Evolutionary conservation across 2,329 filamentous ascomycete species (phyloP), one percentile per base, ranked within the genome.

Genomic region (Colletotrichum lentis): DNA sequence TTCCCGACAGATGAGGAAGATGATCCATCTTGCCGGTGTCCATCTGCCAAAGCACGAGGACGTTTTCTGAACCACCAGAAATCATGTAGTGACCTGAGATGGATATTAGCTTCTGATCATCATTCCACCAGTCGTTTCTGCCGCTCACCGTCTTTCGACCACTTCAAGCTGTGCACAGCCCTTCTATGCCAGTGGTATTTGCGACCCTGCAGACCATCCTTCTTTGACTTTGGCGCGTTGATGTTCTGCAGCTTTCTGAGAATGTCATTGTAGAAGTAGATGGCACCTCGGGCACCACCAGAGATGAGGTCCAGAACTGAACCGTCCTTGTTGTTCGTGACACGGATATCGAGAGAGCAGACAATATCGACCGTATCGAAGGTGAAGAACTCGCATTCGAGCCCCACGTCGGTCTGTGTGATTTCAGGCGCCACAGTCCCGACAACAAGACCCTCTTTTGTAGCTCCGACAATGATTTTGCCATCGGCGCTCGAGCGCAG

Each of bases 141-240:
- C 70, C 69, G 72, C 84, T 76, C 85, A 93, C 95, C 94, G 84
- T 99, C 96, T 72, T 85, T 84, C 16, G 96, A 97, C 92, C 94
- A 98, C 78, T 96, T 97, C 66, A 97, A 84, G 11, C 92, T 86
- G 73, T 91, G 90, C 10, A 97, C 94, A 56, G 90, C 88, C 73
- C 90, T 89, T 73, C 94, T 87, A 78, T 99, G 96, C 96, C 96
- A 99, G 77, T 98, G 96, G 61, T 94, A 83, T 71, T 90, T 91
- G 64, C 90, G 88, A 41, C 84, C 84, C 68, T 84, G 83, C 27
- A 88, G 76, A 22, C 86, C 83, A 47, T 86, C 78, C 72, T 82
- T 80, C 74, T 80, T 77, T 59, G 73, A 73, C 1, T 77, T 73
- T 54, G 77, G 79, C 2, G 78, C 77, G 20, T 60, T 61, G 39